Evolutionary conservation across 2,329 filamentous ascomycete species (phyloP).

Genomic region (Fusarium sp.): DNA sequence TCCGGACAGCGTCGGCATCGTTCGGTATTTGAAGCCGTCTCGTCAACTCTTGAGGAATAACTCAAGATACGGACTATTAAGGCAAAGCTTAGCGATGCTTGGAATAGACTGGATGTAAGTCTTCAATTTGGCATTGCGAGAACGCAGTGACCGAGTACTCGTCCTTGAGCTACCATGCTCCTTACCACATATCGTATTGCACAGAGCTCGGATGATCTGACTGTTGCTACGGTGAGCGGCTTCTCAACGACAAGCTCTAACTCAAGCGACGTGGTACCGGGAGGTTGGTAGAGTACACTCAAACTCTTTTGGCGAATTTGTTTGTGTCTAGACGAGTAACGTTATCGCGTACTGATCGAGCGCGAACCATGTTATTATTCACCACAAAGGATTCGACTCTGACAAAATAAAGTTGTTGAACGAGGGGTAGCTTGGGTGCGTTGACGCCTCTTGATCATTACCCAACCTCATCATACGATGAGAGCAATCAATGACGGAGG

Average conservation of each 20-base stretch:
- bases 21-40: conserved; percentile 15
- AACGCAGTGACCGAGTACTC: background rate
- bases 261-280: conserved; percentile 14
- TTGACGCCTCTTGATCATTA: background rate
- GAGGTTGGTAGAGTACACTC: conserved; percentile 12
- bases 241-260: conserved; percentile 4
- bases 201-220: conserved; percentile 35
- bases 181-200: conserved; percentile 20
- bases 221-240: conserved; percentile 3
- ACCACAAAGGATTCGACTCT: background rate
- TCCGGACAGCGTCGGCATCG: too few relatives aligned
- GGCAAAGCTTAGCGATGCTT: background rate
- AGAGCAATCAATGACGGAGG: background rate
- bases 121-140: background rate
- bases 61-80: background rate
- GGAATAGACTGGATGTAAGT: background rate
- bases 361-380: conserved; percentile 1
- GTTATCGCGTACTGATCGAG: conserved; percentile 2
- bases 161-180: conserved; percentile 17
- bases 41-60: conserved; percentile 19
- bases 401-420: background rate
- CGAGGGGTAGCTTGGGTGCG: background rate
- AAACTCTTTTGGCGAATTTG: background rate
- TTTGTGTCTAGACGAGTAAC: conserved; percentile 10
- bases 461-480: background rate